Percentiles rank a stretch among this genome's conserved stretches.
Evolutionary conservation across 2,329 filamentous ascomycete species (phyloP).

Genomic region (Clonostachys solani): DNA sequence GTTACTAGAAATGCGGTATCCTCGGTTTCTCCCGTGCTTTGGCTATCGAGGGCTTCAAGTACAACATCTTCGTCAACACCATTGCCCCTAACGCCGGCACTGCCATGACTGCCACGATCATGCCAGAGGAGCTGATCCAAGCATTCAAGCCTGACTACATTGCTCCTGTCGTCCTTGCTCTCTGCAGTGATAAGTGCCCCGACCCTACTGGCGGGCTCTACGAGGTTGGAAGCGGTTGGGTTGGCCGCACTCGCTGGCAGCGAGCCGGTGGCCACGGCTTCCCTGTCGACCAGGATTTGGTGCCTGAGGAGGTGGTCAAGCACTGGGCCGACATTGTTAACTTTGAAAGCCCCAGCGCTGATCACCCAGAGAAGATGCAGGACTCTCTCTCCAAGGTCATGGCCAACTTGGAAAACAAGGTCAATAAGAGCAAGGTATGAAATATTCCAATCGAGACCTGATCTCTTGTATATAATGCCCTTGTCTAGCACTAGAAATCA

Average conservation of each 20-base stretch:
- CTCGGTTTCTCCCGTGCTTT: slow-evolving; percentile 92
- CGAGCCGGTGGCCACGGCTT: slow-evolving; percentile 85
- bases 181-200: slow-evolving; percentile 82
- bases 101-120: slow-evolving; percentile 86
- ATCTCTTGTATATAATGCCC: not conserved
- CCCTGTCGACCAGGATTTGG: slow-evolving; percentile 78
- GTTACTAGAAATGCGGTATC: slow-evolving; percentile 76
- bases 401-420: slow-evolving; percentile 81
- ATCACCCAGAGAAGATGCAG: slow-evolving; percentile 76
- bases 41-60: slow-evolving; percentile 88
- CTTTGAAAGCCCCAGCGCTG: slow-evolving; percentile 84
- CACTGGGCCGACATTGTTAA: slow-evolving; percentile 75
- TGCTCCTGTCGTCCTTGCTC: slow-evolving; percentile 83
- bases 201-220: slow-evolving; percentile 83
- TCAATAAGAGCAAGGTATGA: slow-evolving; percentile 64
- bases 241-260: slow-evolving; percentile 91
- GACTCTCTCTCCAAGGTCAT: slow-evolving; percentile 73
- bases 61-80: slow-evolving; percentile 98
- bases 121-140: slow-evolving; percentile 97
- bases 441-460: not conserved
- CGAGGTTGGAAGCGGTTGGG: slow-evolving; percentile 94
- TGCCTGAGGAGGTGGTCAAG: slow-evolving; percentile 77
- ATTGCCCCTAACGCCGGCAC: slow-evolving; percentile 98
- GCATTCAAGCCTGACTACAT: slow-evolving; percentile 99
- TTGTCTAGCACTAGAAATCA: not conserved